Evolutionary conservation across 768 basidiomycete species (phyloP), one percentile per base, ranked within the genome.

Genomic region (Tephrocybe sp.): DNA sequence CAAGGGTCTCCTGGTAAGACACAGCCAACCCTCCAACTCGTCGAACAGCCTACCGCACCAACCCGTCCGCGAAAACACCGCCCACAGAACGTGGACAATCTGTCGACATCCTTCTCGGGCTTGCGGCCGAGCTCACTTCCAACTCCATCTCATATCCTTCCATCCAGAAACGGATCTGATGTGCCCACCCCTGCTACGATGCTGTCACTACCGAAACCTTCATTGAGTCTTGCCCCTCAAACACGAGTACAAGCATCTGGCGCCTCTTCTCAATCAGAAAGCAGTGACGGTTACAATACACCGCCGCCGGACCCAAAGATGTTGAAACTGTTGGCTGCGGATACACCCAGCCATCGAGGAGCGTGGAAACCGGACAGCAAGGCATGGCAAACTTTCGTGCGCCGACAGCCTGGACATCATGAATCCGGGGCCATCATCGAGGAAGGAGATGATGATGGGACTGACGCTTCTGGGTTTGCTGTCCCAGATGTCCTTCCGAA

Each of bases 101-200:
- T 86, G 37, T 79, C 84, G 1, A 74, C 73, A n/a, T 80, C 84
- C 1, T 71, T 88, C 42, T 76, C 80, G 14, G 69, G 75, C 15
- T 68, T 90, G 28, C 78, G 88, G 25, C 88, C 88, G 1, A 66
- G 77, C 3, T 89, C 88, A 12, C 74, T 90, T n/a, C 88, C 88
- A 1, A 69, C 69, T 12, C 83, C 84, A 24, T 85, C 86, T n/a
- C 65, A 77, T 48, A 68, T 83, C 46, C 83, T 79, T 11, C 73
- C 73, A 32, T 65, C 71, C 6, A 70, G 73, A 51, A 69, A 70
- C 25, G 71, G 67, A 41, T 65, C 67, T 30, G 75, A 74, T 56
- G 56, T 68, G n/a, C 71, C 72, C 17, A 65, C 69, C 28, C 65
- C 68, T 49, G 58, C 62, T 18, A 62, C 70, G 53, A 58, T 71